Evolutionary conservation across 108 stramenopile genomes (phyloP), one percentile per base, ranked within the genome.

Genomic region (Stephanodiscus minutulus): DNA sequence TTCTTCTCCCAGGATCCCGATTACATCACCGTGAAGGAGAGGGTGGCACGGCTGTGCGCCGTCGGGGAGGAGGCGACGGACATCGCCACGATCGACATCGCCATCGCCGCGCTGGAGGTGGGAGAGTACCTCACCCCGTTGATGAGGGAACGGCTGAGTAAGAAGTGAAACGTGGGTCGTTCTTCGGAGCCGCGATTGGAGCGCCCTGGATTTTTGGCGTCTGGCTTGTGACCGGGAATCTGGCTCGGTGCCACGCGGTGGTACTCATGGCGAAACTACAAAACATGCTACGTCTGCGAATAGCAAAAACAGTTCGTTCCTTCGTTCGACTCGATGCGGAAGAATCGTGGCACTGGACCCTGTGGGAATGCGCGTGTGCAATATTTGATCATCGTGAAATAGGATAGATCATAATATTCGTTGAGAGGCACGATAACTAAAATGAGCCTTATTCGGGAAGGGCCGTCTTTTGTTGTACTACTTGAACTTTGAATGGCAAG

Each of bases 21-120:
- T 88, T 97, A 97, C 75, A 90, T 94, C 74, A 97, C 96, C 0
- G 93, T 97, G 47, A 97, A 97, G 84, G 93, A 97, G 72, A 80
- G 90, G 35, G 91, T 94, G 44, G 85, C 91, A 15, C 65, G 76
- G 41, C 74, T 83, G 61, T 88, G 88, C 69, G 91, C 82, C 46
- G 84, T 82, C 0, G 96, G 93, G 37, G 81, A 75, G 7, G 83
- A 82, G 52, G 82, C 96, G 10, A 81, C 81, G 60, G 96, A 94
- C 31, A 88, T 97, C 80, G 96, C 94, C 58, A 94, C 91, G 21
- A 93, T 97, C 81, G 94, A 90, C 28, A 84, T 94, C 73, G 96
- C 92, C 11, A 88, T 91, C 39, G 93, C 95, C 55, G 92, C 96
- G 24, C 67, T 97, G 48, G 79, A 78, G 47, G 91, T 97, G 57